phyloP scores from a whole-genome alignment of 805 yeast genomes.

The Yamadazyma nakazawae region DNA sequence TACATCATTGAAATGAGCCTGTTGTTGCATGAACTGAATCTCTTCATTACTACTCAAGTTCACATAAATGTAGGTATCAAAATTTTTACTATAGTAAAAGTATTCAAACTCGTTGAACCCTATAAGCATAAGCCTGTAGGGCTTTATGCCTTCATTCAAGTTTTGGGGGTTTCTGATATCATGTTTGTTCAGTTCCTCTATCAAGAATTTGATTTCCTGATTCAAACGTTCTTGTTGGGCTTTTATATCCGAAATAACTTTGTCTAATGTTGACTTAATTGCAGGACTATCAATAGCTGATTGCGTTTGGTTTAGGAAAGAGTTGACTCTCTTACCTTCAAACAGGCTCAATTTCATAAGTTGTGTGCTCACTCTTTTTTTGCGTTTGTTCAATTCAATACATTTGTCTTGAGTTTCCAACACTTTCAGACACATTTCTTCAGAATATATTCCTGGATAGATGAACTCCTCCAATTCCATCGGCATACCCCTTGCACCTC shows the following conservation, averaged over 20 bases:
- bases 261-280: conserved; percentile 13
- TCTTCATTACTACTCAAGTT: not conserved
- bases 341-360: conserved; percentile 34
- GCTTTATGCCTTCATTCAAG: conserved; percentile 2
- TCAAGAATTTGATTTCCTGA: conserved; percentile 14
- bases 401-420: conserved; percentile 18
- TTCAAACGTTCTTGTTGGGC: conserved; percentile 16
- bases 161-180: conserved; percentile 8
- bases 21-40: conserved; percentile 7
- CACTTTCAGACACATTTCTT: conserved; percentile 19
- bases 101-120: conserved; percentile 29
- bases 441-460: conserved; percentile 35
- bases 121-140: conserved; percentile 28
- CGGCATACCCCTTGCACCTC: conserved; percentile 15
- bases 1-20: conserved; percentile 6
- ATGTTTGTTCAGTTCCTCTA: conserved; percentile 13
- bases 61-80: conserved; percentile 10
- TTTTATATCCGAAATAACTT: conserved; percentile 19
- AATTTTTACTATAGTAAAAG: conserved; percentile 20
- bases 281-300: conserved; percentile 15
- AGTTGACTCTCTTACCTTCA: conserved; percentile 36
- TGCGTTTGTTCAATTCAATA: conserved; percentile 15
- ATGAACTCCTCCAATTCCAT: conserved; percentile 28
- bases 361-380: conserved; percentile 20
- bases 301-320: conserved; percentile 23